Evolutionary conservation across 2,329 filamentous ascomycete species (phyloP).

Genomic region (Alternaria dauci): DNA sequence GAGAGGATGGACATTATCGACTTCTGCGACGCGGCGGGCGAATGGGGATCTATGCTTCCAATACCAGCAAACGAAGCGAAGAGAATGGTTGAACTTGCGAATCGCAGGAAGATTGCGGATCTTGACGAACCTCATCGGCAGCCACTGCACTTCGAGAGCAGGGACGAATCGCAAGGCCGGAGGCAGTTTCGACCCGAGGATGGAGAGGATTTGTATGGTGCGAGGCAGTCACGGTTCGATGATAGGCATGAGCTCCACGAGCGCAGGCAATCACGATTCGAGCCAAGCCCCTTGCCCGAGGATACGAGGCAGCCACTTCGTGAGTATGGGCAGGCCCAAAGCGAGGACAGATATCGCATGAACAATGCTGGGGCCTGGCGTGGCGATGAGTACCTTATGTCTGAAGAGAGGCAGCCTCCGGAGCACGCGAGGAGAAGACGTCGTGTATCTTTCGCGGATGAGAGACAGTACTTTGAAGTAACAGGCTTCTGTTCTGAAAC

Average conservation of each 20-base stretch:
- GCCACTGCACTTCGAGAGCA: not conserved
- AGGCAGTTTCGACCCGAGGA: not conserved
- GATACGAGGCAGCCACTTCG: not conserved
- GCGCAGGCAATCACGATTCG: not conserved
- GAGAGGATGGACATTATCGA: constrained; percentile 30
- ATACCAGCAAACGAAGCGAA: constrained; percentile 29
- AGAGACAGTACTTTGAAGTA: not conserved
- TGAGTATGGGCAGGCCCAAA: not conserved
- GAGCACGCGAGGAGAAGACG: not conserved
- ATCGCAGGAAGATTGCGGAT: constrained; percentile 28
- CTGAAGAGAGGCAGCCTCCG: not conserved
- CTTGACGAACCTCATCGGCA: not conserved
- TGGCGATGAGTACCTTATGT: not conserved
- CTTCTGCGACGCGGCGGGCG: constrained; percentile 37
- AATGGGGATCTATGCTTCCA: constrained; percentile 40
- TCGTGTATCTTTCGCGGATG: constrained; percentile 1
- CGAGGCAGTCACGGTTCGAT: not conserved
- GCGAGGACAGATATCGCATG: not conserved
- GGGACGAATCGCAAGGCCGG: not conserved
- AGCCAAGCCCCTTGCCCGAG: not conserved
- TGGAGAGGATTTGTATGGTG: not conserved
- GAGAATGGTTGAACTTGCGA: constrained; percentile 30
- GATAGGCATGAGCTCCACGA: not conserved
- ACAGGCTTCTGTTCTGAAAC: not conserved
- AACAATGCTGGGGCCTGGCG: not conserved